These are phyloP conservation scores for Citrus inodora DNA, from an alignment of 345 rosid genomes.

Conservation along the genomic window DNA sequence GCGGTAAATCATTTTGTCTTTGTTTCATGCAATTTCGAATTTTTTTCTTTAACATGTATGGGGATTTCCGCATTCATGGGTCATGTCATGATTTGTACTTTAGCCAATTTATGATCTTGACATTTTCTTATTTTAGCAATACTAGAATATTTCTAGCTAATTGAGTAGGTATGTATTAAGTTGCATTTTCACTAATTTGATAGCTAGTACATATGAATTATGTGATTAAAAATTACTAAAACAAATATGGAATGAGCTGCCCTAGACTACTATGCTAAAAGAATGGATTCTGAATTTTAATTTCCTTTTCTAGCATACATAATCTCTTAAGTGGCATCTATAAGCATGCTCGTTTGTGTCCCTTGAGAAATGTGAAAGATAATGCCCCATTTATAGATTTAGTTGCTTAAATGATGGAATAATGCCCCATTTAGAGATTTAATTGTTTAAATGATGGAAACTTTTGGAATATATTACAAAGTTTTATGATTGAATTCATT, in stretches of 20 bases:
- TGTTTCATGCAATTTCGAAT: background rate
- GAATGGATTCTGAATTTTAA: too few species aligned
- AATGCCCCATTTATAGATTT: background rate
- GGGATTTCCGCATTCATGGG: background rate
- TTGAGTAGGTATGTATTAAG: background rate
- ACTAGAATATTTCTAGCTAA: too few species aligned
- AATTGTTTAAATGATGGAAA: background rate
- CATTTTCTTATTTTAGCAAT: background rate
- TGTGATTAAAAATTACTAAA: background rate
- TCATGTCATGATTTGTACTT: background rate
- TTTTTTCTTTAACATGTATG: background rate
- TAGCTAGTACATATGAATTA: background rate
- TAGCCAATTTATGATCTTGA: background rate
- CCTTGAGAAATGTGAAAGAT: background rate
- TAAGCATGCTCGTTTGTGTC: background rate
- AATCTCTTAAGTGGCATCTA: background rate
- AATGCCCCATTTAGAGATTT: background rate
- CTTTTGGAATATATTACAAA: background rate
- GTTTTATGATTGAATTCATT: background rate
- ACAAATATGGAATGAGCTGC: background rate
- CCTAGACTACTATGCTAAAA: background rate
- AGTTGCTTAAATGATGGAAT: background rate
- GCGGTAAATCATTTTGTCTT: slow-evolving; percentile 11
- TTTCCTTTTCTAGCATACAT: background rate
- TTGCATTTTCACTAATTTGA: background rate